Base-by-base conservation (phyloP, 129 eudicot genomes). In the Saussurea involucrata region DNA sequence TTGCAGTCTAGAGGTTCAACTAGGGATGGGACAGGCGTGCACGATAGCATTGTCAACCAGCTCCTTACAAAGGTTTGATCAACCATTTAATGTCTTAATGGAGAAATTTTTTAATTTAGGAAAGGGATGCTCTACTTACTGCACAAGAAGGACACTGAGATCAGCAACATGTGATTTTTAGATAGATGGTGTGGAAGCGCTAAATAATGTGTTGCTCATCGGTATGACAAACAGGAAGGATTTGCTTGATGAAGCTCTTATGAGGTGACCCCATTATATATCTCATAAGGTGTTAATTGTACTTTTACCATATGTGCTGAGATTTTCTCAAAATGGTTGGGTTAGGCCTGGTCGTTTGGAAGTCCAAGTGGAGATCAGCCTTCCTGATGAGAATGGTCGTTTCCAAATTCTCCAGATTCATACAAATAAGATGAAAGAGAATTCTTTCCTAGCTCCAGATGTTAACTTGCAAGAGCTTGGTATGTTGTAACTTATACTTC, bases 1-100 rank as follows among this genome's bases (percentile, higher is more conserved):
- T 55, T 87, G 83, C 92, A 94, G 99, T 92, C 99, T 70, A 90
- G 99, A 88, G 99, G 99, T 74, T 95, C 99, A 36, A 95, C 99
- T 73, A 88, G 97, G 82, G 99, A 95, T 81, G 99, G 99, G n/a
- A 95, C 99, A 75, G 99, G 99, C 63, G 99, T 92, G 34, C 99
- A 95, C 61, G 99, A 95, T 85, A 92, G 99, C 85, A 95, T 95
- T 70, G 99, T 95, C 27, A 95, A 92, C 85, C 99, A 95, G 90
- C 97, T 95, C 63, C 99, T 95, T 63, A 95, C 99, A 11, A 95
- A 95, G 98, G 98, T 89, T 82, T 28, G 83, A 87, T 46, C 76
- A 66, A 78, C 4, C 11, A 11, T 81, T 67, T 75, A 18, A 22
- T 27, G 68, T 75, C 68, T n/a, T 66, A 18, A 66, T 13, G 17